Evolutionary conservation across 257 asterid species (phyloP).

Genomic region (Misopates orontium): DNA sequence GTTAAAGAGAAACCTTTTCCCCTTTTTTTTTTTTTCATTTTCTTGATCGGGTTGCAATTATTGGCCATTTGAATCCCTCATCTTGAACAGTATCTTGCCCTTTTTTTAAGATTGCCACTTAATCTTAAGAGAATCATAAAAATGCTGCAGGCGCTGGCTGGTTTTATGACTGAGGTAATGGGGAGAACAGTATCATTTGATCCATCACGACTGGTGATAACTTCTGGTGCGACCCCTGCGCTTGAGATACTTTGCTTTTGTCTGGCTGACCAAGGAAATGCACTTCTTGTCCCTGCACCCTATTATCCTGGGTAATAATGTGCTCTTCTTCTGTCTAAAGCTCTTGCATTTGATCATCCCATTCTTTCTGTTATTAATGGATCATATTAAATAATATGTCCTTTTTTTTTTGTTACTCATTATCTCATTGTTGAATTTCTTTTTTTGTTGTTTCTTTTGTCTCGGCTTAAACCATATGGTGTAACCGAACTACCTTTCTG

Average conservation of each 20-base stretch:
- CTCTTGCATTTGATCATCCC: conserved; percentile 5
- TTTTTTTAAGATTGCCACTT: conserved; percentile 3
- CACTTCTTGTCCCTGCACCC: conserved; percentile 92
- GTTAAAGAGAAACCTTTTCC: background rate
- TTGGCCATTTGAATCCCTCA: conserved; percentile 2
- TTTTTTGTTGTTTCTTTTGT: background rate
- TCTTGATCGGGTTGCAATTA: conserved; percentile 6
- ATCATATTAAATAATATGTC: background rate
- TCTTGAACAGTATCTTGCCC: background rate
- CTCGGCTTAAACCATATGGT: conserved; percentile 11
- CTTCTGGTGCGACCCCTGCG: conserved; percentile 93
- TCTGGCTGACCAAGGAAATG: conserved; percentile 92
- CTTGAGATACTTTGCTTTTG: conserved; percentile 85
- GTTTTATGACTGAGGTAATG: conserved; percentile 82
- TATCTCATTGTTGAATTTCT: background rate
- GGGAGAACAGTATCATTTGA: conserved; percentile 65
- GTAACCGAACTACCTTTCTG: conserved; percentile 28
- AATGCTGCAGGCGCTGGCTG: conserved; percentile 77
- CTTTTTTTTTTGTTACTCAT: conserved; percentile 7
- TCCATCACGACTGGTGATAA: conserved; percentile 66
- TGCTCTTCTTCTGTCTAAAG: background rate
- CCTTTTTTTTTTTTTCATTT: background rate
- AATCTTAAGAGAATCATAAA: conserved; percentile 20
- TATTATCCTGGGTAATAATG: conserved; percentile 83
- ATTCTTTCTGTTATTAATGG: conserved; percentile 9